Evolutionary conservation across 306 rosid species (phyloP).

Genomic region (Arachis stenosperma): DNA sequence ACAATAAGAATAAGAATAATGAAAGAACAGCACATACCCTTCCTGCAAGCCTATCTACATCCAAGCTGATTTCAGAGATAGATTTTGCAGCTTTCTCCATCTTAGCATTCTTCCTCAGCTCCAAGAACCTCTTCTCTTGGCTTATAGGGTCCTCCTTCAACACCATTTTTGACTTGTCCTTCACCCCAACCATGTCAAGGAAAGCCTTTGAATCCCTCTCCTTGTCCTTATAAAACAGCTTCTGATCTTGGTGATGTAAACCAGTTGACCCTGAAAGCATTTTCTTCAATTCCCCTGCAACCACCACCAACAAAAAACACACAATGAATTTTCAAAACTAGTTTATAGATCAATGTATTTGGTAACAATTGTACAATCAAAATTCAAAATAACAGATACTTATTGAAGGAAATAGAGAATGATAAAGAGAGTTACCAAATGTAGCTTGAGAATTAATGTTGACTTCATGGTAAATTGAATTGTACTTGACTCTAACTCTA

Average conservation of each 20-base stretch:
- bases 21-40: conserved; percentile 49
- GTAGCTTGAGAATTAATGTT: conserved; percentile 80
- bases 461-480: conserved; percentile 81
- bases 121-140: conserved; percentile 77
- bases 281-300: conserved; percentile 88
- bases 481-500: conserved; percentile 79
- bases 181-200: conserved; percentile 79
- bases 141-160: conserved; percentile 85
- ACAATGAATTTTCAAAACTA: neutral
- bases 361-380: too few relatives aligned
- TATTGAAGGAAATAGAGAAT: neutral
- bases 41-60: conserved; percentile 84
- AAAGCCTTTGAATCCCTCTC: conserved; percentile 96
- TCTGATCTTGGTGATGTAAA: conserved; percentile 87
- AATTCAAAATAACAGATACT: neutral
- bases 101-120: conserved; percentile 82
- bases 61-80: conserved; percentile 85
- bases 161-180: conserved; percentile 80
- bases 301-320: neutral
- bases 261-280: conserved; percentile 87
- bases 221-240: conserved; percentile 77
- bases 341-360: too few relatives aligned
- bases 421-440: conserved; percentile 59
- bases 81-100: conserved; percentile 88
- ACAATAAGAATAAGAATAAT: neutral